Base-by-base conservation (phyloP, 371 early-diverging fungal genomes). In the Syncephalastrum sp. region DNA sequence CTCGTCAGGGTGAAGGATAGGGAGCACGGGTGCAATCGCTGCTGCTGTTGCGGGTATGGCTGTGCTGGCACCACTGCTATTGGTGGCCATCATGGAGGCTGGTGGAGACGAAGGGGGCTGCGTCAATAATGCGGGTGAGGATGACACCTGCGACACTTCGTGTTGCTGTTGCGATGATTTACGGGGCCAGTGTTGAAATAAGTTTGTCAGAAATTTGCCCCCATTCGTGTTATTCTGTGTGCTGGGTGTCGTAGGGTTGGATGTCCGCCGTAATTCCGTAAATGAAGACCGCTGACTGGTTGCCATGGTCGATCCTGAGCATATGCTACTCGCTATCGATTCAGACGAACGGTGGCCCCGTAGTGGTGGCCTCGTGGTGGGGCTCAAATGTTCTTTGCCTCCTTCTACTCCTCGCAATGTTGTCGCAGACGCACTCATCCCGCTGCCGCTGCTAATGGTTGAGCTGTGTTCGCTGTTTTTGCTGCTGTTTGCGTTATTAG, bases 1-100 rank as follows among this genome's bases (percentile, higher is more conserved):
- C 56, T 73, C 70, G 25, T 70, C 70, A 5, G 74, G 74, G 46
- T 73, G 70, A 33, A 73, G 69, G 47, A 73, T 73, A 15, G 68
- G 68, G 0, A 57, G 42, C 7, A 61, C 61, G 17, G 57, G 47
- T 17, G 60, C 56, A 19, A 62, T 62, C 21, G 25, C 19, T 15
- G 19, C 29, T 53, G 17, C 21, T 42, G 19, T 52, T 49, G n/a
- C 54, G 38, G 16, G 42, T 17, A 44, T 60, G 46, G 42, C 29
- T 33, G 38, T 33, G 38, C 10, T 2, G 38, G 38, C 21, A 21
- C 21, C 54, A 15, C 61, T 47, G 19, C 14, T n/a, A n/a, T 57
- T 56, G 49, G 58, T 62, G 21, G 57, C 58, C 38, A 12, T 33
- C 38, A 10, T 33, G 4, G 52, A 55, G 23, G 54, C 61, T 15